phyloP scores from a whole-genome alignment of 2,329 filamentous ascomycete species.

The Didymella segeticola region DNA sequence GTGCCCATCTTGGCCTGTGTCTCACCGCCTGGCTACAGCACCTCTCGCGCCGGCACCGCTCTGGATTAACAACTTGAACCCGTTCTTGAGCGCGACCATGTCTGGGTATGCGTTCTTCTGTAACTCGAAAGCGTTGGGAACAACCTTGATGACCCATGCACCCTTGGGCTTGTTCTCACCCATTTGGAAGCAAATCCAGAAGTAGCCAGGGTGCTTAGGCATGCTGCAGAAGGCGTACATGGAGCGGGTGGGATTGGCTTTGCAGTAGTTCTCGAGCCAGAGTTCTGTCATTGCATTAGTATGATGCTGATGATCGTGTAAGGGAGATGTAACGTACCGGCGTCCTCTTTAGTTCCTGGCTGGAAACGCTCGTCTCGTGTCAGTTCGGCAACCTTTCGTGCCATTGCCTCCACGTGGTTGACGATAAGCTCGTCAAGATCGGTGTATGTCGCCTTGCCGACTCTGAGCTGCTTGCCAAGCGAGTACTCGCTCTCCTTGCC shows the following conservation, averaged over 20 bases:
- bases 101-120: conserved; percentile 89
- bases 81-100: conserved; percentile 94
- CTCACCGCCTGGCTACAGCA: conserved; percentile 5
- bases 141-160: conserved; percentile 85
- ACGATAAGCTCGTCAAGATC: conserved; percentile 98
- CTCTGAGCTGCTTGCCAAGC: conserved; percentile 82
- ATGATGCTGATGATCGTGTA: not conserved
- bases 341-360: conserved; percentile 76
- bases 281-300: conserved; percentile 66
- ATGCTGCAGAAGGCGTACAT: conserved; percentile 97
- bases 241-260: conserved; percentile 91
- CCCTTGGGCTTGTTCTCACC: conserved; percentile 75
- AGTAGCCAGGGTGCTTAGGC: conserved; percentile 89
- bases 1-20: not conserved
- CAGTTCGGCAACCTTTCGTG: conserved; percentile 95
- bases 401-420: conserved; percentile 97
- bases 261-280: conserved; percentile 95
- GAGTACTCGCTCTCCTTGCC: conserved; percentile 98
- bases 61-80: conserved; percentile 84
- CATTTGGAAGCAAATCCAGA: conserved; percentile 95
- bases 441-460: conserved; percentile 89
- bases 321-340: conserved; percentile 68
- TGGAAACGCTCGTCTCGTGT: conserved; percentile 95
- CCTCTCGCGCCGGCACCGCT: conserved; percentile 11
- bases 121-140: conserved; percentile 92